phyloP scores from a whole-genome alignment of 768 basidiomycete species.

The Phylloporus scabripes region DNA sequence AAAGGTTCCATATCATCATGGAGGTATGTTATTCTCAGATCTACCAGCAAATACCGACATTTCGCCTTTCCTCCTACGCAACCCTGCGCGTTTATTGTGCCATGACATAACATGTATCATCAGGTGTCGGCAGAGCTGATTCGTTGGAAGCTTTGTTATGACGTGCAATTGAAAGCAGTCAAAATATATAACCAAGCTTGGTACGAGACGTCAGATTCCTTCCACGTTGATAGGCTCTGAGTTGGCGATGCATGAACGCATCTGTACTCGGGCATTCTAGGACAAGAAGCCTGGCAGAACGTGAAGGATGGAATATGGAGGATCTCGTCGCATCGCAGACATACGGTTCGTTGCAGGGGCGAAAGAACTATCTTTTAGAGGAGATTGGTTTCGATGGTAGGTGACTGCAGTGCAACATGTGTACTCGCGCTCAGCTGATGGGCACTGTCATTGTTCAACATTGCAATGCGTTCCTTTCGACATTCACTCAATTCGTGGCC shows the following conservation, averaged over 20 bases:
- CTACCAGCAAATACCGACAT: neutral
- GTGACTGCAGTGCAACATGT: slow-evolving; percentile 1
- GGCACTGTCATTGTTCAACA: neutral
- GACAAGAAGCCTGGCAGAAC: slow-evolving; percentile 28
- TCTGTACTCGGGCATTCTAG: slow-evolving; percentile 23
- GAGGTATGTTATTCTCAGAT: slow-evolving; percentile 8
- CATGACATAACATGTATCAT: neutral
- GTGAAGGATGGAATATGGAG: slow-evolving; percentile 38
- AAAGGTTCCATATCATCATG: slow-evolving; percentile 14
- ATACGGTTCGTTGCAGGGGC: slow-evolving; percentile 36
- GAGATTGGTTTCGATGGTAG: slow-evolving; percentile 34
- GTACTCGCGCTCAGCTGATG: neutral
- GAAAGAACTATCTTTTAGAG: slow-evolving; percentile 39
- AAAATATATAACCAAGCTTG: slow-evolving; percentile 12
- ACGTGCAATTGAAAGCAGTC: neutral
- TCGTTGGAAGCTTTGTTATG: slow-evolving; percentile 26
- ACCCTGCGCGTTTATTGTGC: neutral
- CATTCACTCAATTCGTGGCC: too few species aligned
- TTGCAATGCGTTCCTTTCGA: too few species aligned
- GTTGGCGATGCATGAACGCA: neutral
- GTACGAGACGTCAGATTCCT: slow-evolving; percentile 7
- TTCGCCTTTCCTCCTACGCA: neutral
- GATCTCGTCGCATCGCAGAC: slow-evolving; percentile 39
- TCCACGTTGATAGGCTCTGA: neutral
- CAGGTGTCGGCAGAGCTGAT: slow-evolving; percentile 23